Conservation (phyloP, 2,329 filamentous ascomycete species). For the Didymellaceae sp. region DNA sequence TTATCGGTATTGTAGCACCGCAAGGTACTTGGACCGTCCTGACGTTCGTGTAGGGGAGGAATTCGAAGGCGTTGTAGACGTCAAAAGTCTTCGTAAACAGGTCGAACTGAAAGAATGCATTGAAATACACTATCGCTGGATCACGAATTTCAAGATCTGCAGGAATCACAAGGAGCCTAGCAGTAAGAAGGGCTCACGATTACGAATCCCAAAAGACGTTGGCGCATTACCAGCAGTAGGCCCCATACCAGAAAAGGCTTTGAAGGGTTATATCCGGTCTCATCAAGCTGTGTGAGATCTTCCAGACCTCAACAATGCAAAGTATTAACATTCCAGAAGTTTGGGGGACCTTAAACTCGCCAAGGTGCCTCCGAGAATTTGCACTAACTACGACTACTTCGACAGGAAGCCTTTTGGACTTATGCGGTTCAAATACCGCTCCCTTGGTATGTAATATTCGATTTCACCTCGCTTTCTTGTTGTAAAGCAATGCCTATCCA, state of each 20-base stretch:
- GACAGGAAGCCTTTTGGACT: conserved; percentile 19
- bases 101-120: background rate
- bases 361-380: background rate
- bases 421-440: conserved; percentile 28
- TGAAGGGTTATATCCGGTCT: conserved; percentile 24
- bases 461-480: too few relatives aligned
- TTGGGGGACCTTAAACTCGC: background rate
- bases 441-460: conserved; percentile 10
- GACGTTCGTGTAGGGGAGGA: conserved; percentile 11
- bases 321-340: background rate
- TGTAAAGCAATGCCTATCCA: too few relatives aligned
- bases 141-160: conserved; percentile 2
- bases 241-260: conserved; percentile 26
- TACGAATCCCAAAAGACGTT: background rate
- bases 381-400: background rate
- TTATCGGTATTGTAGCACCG: conserved; percentile 11
- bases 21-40: background rate
- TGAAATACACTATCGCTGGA: background rate
- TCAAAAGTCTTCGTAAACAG: conserved; percentile 7
- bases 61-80: background rate
- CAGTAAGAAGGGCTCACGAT: background rate
- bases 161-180: conserved; percentile 7
- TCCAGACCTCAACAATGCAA: background rate
- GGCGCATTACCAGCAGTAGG: background rate
- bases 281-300: conserved; percentile 19